These are phyloP conservation scores for Salvia hispanica DNA, from an alignment of 257 asterid species.

Conservation along the genomic window DNA sequence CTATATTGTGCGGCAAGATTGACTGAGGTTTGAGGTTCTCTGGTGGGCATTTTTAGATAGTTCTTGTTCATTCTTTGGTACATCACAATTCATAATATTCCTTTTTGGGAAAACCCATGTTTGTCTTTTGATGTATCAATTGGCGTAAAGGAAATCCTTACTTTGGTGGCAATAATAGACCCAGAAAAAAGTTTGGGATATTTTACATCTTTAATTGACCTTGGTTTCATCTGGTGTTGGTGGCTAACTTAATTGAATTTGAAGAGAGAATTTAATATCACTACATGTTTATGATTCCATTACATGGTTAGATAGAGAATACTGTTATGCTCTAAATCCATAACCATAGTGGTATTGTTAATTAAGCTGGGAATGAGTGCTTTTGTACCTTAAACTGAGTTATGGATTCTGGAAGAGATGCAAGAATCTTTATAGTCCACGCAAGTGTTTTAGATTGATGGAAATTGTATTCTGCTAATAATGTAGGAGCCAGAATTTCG, in stretches of 20 bases:
- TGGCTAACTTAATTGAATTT: not conserved
- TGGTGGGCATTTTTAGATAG: not conserved
- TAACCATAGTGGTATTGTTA: not conserved
- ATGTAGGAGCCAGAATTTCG: not conserved
- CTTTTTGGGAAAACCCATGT: not conserved
- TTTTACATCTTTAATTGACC: slow-evolving; percentile 1
- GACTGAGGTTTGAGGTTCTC: not conserved
- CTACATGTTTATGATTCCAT: not conserved
- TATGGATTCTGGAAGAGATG: slow-evolving; percentile 14
- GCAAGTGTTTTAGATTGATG: not conserved
- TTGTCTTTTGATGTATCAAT: not conserved
- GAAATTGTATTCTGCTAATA: not conserved
- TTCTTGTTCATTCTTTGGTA: not conserved
- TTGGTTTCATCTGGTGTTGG: not conserved
- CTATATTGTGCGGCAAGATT: not conserved
- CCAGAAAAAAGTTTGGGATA: not conserved
- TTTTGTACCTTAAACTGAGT: not conserved
- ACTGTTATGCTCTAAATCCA: not conserved
- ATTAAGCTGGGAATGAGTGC: not conserved
- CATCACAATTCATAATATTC: not conserved
- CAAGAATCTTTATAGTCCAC: not conserved
- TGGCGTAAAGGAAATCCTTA: not conserved
- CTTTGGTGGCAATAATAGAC: not conserved
- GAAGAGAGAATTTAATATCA: not conserved
- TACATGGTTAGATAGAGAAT: not conserved